Evolutionary conservation across 148 eudicot genomes (phyloP).

Genomic region (Cornus suecica): DNA sequence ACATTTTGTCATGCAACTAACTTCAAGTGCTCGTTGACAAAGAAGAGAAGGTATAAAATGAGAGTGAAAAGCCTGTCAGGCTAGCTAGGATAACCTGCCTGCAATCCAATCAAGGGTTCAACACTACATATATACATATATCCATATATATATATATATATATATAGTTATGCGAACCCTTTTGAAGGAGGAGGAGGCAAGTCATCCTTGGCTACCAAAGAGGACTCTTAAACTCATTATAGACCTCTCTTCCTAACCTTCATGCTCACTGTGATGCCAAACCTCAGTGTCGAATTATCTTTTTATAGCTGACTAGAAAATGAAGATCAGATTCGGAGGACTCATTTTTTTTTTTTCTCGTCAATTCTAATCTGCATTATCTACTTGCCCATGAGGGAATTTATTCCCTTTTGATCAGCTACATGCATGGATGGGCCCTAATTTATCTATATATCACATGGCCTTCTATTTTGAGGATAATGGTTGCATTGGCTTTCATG

Average conservation of each 20-base stretch:
- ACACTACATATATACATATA: not conserved
- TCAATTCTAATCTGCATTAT: not conserved
- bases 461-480: too few species aligned
- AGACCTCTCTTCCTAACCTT: not conserved
- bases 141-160: too few species aligned
- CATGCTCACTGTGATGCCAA: not conserved
- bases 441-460: too few species aligned
- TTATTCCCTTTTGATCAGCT: too few species aligned
- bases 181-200: constrained; percentile 11
- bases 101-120: not conserved
- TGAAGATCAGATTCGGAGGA: too few species aligned
- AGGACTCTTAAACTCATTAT: constrained; percentile 6
- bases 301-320: too few species aligned
- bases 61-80: constrained; percentile 11
- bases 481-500: too few species aligned
- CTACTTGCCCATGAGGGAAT: constrained; percentile 4
- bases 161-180: not conserved
- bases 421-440: too few species aligned
- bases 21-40: too few species aligned
- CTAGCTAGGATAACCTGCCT: constrained; percentile 8
- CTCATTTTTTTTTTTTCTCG: too few species aligned
- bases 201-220: constrained; percentile 21
- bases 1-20: too few species aligned
- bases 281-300: too few species aligned
- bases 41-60: constrained; percentile 6